Percentiles rank a stretch among this genome's conserved stretches.
phyloP scores from a whole-genome alignment of 1,284 basidiomycete genomes.

The Ganoderma meredithae region DNA sequence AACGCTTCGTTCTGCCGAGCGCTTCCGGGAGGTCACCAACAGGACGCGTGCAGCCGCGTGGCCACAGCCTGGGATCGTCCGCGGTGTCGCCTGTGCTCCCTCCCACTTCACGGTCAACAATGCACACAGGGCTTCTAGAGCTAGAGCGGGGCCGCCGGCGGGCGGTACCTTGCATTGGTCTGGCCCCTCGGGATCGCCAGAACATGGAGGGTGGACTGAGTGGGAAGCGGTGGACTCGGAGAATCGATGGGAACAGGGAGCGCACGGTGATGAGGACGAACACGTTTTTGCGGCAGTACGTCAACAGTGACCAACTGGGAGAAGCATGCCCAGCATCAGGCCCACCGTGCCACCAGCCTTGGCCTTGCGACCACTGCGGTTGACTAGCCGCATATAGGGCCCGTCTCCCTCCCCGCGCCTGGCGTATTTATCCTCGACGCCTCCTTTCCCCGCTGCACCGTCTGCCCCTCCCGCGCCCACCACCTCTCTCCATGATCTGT shows the following conservation, averaged over 20 bases:
- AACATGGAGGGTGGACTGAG: background rate
- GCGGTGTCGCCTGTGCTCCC: slow-evolving; percentile 2
- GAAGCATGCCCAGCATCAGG: slow-evolving; percentile 19
- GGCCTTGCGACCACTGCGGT: slow-evolving; percentile 13
- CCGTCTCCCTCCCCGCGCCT: slow-evolving; percentile 7
- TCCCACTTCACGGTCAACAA: background rate
- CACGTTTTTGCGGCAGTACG: slow-evolving; percentile 32
- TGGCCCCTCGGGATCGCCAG: background rate
- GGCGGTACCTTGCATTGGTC: background rate
- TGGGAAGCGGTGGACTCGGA: slow-evolving; percentile 2
- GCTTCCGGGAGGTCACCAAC: slow-evolving; percentile 17
- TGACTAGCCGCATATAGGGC: slow-evolving; percentile 30
- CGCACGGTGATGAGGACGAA: slow-evolving; percentile 17
- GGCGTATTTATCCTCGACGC: slow-evolving; percentile 23
- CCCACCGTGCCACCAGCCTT: background rate
- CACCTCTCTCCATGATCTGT: slow-evolving; percentile 23
- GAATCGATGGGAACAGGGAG: slow-evolving; percentile 31
- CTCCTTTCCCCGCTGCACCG: slow-evolving; percentile 11
- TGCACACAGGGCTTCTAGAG: background rate
- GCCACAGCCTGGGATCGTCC: slow-evolving; percentile 21
- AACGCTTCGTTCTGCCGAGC: slow-evolving; percentile 26
- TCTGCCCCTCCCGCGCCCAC: slow-evolving; percentile 22
- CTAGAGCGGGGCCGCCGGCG: background rate
- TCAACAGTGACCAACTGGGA: slow-evolving; percentile 23
- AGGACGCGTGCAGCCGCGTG: slow-evolving; percentile 23